phyloP scores from a whole-genome alignment of 257 asterid species.

The Capsicum pubescens region DNA sequence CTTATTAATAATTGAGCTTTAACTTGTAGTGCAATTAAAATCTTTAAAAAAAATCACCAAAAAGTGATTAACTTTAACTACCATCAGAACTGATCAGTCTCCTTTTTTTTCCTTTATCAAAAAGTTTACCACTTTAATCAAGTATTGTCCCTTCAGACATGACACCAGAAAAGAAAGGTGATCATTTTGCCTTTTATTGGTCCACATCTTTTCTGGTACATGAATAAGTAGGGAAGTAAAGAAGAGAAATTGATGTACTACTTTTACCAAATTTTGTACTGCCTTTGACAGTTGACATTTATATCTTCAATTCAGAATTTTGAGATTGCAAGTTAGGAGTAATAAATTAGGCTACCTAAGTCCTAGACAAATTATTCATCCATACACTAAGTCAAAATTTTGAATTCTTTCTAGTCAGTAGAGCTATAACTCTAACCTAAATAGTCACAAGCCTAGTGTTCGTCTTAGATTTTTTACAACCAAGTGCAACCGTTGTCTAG shows the following conservation, averaged over 20 bases:
- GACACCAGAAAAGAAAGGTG: background rate
- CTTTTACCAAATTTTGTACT: background rate
- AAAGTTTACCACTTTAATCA: constrained; percentile 7
- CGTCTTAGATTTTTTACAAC: too few species aligned
- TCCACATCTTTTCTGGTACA: background rate
- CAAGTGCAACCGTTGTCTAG: constrained; percentile 65
- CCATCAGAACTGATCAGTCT: background rate
- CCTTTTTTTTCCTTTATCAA: background rate
- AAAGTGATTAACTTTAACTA: background rate
- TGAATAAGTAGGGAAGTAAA: background rate
- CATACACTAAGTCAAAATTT: too few species aligned
- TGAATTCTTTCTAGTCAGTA: too few species aligned
- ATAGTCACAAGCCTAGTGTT: too few species aligned
- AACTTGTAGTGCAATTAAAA: background rate
- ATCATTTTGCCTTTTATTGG: constrained; percentile 10
- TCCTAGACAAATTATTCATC: too few species aligned
- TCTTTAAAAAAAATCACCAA: background rate
- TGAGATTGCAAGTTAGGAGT: too few species aligned
- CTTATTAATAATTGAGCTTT: background rate
- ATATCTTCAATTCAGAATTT: background rate
- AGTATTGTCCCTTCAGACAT: constrained; percentile 8
- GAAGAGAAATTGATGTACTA: too few species aligned
- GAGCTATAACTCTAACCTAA: too few species aligned
- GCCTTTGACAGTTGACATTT: background rate
- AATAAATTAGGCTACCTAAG: too few species aligned